Percentiles rank a stretch among this genome's conserved stretches.
phyloP scores from a whole-genome alignment of 345 rosid species.

The Aegle marmelos region DNA sequence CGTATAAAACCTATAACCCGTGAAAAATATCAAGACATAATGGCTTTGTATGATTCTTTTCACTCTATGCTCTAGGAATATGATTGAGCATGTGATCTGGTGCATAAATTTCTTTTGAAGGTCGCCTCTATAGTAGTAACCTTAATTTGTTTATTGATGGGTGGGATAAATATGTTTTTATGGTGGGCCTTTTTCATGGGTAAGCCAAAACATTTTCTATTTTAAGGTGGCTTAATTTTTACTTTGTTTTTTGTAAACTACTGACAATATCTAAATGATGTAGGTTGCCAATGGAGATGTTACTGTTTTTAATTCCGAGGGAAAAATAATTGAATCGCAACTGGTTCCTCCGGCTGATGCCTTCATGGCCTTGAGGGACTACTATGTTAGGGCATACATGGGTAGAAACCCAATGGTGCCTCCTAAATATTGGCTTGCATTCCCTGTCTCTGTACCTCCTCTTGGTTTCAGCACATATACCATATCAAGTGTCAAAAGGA shows the following conservation, averaged over 20 bases:
- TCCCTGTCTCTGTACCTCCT: constrained; percentile 75
- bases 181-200: not conserved
- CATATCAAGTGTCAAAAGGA: constrained; percentile 51
- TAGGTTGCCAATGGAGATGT: constrained; percentile 66
- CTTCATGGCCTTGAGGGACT: constrained; percentile 50
- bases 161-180: not conserved
- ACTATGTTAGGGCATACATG: constrained; percentile 71
- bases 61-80: not conserved
- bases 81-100: not conserved
- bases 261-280: constrained; percentile 21
- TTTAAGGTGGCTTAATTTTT: not conserved
- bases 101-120: not conserved
- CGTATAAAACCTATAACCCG: not conserved
- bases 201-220: not conserved
- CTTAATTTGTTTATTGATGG: not conserved
- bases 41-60: not conserved
- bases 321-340: constrained; percentile 79
- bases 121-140: not conserved
- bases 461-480: constrained; percentile 87
- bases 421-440: constrained; percentile 88
- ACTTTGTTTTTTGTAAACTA: not conserved
- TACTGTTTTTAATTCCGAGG: constrained; percentile 71
- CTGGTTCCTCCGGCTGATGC: constrained; percentile 72
- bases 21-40: not conserved
- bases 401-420: constrained; percentile 49